Conservation (phyloP, 371 early-diverging fungal genomes). For the Batkoa obscura region DNA sequence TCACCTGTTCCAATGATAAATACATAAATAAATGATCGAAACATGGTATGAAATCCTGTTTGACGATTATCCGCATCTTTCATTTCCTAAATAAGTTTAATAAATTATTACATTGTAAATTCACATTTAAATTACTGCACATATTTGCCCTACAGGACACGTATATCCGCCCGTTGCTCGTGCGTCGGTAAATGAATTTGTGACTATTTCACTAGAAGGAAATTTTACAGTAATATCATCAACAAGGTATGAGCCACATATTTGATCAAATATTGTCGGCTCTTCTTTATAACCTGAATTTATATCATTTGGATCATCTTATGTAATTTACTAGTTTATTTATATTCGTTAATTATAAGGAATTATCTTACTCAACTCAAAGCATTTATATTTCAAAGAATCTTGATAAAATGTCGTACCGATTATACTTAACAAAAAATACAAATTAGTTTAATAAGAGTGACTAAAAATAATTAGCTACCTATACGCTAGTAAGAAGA, state of each 20-base stretch:
- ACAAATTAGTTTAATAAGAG: neutral
- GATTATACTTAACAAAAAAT: neutral
- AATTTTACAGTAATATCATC: neutral
- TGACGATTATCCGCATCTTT: conserved; percentile 1
- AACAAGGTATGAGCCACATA: neutral
- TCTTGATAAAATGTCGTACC: neutral
- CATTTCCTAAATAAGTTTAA: neutral
- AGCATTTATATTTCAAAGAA: neutral
- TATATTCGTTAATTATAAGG: neutral
- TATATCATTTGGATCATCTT: neutral
- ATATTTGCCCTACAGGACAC: conserved; percentile 2
- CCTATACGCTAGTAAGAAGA: conserved; percentile 4
- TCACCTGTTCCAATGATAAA: conserved; percentile 3
- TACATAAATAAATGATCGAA: neutral
- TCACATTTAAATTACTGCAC: neutral
- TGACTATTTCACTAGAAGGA: neutral
- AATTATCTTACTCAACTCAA: neutral
- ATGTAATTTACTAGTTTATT: neutral
- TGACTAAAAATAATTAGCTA: neutral
- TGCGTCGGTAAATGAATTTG: neutral
- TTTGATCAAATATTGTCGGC: neutral
- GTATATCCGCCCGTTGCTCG: neutral
- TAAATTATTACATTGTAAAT: neutral
- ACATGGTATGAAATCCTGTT: conserved; percentile 4
- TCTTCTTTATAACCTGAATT: neutral